Conservation (phyloP, 1,284 basidiomycete genomes). For the Boletus sp. region DNA sequence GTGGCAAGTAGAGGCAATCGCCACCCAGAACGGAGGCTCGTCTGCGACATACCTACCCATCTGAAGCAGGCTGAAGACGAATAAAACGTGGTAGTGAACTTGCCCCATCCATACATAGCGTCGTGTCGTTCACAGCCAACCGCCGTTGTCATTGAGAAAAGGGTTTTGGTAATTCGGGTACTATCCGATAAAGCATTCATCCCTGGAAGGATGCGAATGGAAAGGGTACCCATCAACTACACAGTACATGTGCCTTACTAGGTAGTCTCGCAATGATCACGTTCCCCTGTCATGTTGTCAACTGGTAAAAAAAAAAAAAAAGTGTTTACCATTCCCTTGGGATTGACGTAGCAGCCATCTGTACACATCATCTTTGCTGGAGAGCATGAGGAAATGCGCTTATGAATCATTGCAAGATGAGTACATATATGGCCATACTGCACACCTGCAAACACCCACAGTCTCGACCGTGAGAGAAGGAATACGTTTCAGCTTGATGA, state of each 20-base stretch:
- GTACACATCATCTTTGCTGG: neutral
- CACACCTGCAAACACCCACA: neutral
- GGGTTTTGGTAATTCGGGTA: neutral
- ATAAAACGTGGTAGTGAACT: neutral
- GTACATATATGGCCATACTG: neutral
- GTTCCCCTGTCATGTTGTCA: neutral
- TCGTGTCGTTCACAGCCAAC: neutral
- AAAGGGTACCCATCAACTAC: neutral
- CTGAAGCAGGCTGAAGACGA: neutral
- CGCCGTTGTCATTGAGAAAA: neutral
- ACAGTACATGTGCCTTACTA: slow-evolving; percentile 1
- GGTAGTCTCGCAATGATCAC: neutral
- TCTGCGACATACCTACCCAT: neutral
- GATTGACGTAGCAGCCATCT: neutral
- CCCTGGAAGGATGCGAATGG: neutral
- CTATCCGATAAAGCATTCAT: neutral
- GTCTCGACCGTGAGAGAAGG: neutral
- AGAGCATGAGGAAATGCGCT: too few species aligned
- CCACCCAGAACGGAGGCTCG: neutral
- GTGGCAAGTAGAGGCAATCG: neutral
- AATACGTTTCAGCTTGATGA: neutral
- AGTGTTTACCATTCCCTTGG: neutral
- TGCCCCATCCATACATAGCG: too few species aligned
- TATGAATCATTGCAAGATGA: neutral
- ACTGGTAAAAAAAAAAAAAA: neutral